These are phyloP conservation scores for Phytophthora ohioensis DNA, from an alignment of 352 stramenopile genomes.

Conservation along the genomic window DNA sequence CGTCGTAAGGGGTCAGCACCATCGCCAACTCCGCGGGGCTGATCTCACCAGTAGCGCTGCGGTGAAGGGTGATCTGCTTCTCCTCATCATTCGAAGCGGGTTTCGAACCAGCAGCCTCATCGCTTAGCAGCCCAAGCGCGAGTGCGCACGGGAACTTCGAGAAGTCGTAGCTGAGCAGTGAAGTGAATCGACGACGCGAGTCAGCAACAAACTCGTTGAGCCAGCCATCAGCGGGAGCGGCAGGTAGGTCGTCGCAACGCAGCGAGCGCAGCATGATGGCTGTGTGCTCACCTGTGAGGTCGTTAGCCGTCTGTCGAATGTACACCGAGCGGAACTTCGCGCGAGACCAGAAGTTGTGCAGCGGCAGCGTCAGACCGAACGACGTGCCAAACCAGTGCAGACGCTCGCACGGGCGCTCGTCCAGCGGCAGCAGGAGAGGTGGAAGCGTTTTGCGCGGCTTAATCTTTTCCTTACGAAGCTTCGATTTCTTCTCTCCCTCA, in stretches of 20 bases:
- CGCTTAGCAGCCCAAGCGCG: conserved; percentile 92
- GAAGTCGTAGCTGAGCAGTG: conserved; percentile 95
- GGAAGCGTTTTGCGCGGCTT: conserved; percentile 97
- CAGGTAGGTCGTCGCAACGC: conserved; percentile 79
- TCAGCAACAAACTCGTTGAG: conserved; percentile 95
- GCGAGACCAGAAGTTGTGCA: conserved; percentile 98
- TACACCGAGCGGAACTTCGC: conserved; percentile 97
- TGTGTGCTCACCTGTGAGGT: conserved; percentile 99
- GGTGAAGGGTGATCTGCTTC: conserved; percentile 50
- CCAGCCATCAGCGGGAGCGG: conserved; percentile 90
- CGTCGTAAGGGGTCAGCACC: conserved; percentile 96
- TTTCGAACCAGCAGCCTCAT: conserved; percentile 44
- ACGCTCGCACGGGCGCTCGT: conserved; percentile 93
- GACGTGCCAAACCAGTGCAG: conserved; percentile 99
- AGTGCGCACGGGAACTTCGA: conserved; percentile 91
- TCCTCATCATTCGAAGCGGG: conserved; percentile 21
- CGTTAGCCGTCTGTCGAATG: conserved; percentile 98
- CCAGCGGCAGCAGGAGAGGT: conserved; percentile 95
- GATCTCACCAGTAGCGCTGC: conserved; percentile 82
- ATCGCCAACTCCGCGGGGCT: conserved; percentile 90
- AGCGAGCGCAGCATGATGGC: conserved; percentile 92
- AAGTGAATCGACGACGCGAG: conserved; percentile 94
- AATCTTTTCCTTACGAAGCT: conserved; percentile 89
- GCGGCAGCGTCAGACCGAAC: conserved; percentile 96
- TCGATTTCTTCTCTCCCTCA: conserved; percentile 60